These are phyloP conservation scores for Metarhizium brunneum DNA, from an alignment of 2,329 filamentous ascomycete genomes.

Conservation along the genomic window DNA sequence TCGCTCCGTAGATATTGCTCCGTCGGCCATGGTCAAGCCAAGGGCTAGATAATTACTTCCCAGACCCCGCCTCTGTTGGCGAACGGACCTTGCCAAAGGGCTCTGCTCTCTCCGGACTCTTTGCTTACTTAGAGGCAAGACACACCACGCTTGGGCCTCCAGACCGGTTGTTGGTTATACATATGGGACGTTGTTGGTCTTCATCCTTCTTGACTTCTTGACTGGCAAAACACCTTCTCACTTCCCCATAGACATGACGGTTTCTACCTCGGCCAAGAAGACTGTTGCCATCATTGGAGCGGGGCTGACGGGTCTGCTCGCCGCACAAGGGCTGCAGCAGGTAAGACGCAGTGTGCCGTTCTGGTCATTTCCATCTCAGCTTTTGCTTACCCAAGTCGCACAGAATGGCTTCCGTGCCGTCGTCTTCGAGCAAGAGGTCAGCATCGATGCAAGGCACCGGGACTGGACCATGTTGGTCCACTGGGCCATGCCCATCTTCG, in stretches of 20 bases:
- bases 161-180: neutral
- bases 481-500: constrained; percentile 28
- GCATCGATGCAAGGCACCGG: constrained; percentile 19
- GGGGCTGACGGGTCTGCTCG: constrained; percentile 27
- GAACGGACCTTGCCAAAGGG: too few relatives aligned
- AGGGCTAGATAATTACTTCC: neutral
- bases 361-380: neutral
- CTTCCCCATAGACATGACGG: neutral
- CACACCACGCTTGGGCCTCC: too few relatives aligned
- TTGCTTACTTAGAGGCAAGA: too few relatives aligned
- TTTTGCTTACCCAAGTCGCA: neutral
- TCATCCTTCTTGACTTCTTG: neutral
- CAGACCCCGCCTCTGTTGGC: too few relatives aligned
- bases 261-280: neutral
- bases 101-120: too few relatives aligned
- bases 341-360: constrained; percentile 10
- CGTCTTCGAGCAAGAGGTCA: constrained; percentile 22
- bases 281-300: constrained; percentile 26
- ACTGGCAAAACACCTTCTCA: neutral
- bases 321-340: constrained; percentile 27
- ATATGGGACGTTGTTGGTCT: neutral
- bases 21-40: too few relatives aligned
- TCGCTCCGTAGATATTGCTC: neutral
- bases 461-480: constrained; percentile 32
- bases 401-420: constrained; percentile 23